Evolutionary conservation across 306 rosid species (phyloP), one percentile per base, ranked within the genome.

Genomic region (Castanopsis chinensis): DNA sequence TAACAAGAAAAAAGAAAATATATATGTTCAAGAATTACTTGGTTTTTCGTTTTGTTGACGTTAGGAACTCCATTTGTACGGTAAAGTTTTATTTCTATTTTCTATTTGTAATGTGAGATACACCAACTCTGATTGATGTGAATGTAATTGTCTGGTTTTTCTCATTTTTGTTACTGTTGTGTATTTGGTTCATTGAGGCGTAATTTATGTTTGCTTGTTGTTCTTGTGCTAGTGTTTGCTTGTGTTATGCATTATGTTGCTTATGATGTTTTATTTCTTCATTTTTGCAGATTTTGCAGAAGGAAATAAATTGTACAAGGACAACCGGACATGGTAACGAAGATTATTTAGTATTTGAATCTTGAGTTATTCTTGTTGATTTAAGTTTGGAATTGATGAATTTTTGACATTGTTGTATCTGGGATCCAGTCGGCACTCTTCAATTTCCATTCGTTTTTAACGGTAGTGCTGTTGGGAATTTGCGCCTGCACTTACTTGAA

Each of bases 371-470:
- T 67, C 25, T 13, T 13, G 72, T 18, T 83, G 12, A 30, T 57
- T 18, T 5, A 67, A 3, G 55, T 20, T 33, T 30, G 55, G 11
- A 57, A 56, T 45, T 65, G 12, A 28, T 63, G 45, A 19, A 43
- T 27, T 64, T 65, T 79, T 72, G 77, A 85, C 82, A 76, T 72
- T 56, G 7, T 78, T 68, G 51, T 43, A 76, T 13, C 78, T 74
- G 57, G 73, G 51, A 83, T 83, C 81, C 87, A 86, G 87, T 86
- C 89, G 0, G 89, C 85, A 3, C 89, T 86, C 54, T 86, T 86
- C 83, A 86, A 86, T 81, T 86, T 86, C 75, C 89, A 86, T 75
- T 86, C 89, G 3, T 86, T 86, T 81, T 80, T 86, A 21, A 80
- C 87, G 23, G 89, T 86, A 23, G 82, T 86, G 77, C 87, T 86